A percentile compares a stretch with the other conserved stretches of the same genome.
Evolutionary conservation across 805 yeast genomes (phyloP).

Genomic region (Naumovozyma castellii): DNA sequence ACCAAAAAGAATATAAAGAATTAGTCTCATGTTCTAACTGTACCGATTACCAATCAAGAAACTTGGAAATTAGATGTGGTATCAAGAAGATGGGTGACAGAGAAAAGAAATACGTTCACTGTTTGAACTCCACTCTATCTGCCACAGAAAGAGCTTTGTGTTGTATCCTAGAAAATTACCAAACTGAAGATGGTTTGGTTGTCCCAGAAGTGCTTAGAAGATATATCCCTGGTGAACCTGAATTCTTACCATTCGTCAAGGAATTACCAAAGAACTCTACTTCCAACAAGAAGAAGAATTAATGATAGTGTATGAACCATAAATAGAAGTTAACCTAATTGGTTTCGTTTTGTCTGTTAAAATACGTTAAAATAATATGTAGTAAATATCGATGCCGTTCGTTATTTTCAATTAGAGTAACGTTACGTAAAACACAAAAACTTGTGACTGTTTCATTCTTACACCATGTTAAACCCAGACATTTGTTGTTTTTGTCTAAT

Average conservation of each 20-base stretch:
- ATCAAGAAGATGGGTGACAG: conserved; percentile 89
- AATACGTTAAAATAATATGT: too few relatives aligned
- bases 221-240: conserved; percentile 98
- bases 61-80: conserved; percentile 97
- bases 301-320: not conserved
- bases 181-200: conserved; percentile 88
- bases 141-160: conserved; percentile 98
- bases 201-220: conserved; percentile 93
- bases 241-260: conserved; percentile 80
- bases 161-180: conserved; percentile 95
- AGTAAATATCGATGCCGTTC: too few relatives aligned
- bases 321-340: not conserved
- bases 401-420: too few relatives aligned
- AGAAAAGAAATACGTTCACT: conserved; percentile 96
- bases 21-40: conserved; percentile 97
- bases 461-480: too few relatives aligned
- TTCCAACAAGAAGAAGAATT: conserved; percentile 42
- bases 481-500: too few relatives aligned
- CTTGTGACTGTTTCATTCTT: too few relatives aligned
- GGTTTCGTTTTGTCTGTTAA: not conserved
- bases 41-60: conserved; percentile 98
- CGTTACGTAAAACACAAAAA: too few relatives aligned
- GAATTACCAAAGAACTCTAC: conserved; percentile 93
- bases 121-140: conserved; percentile 92
- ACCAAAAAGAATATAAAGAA: conserved; percentile 96